These are phyloP conservation scores for Rehmannia glutinosa DNA, from an alignment of 257 asterid genomes.

Conservation along the genomic window DNA sequence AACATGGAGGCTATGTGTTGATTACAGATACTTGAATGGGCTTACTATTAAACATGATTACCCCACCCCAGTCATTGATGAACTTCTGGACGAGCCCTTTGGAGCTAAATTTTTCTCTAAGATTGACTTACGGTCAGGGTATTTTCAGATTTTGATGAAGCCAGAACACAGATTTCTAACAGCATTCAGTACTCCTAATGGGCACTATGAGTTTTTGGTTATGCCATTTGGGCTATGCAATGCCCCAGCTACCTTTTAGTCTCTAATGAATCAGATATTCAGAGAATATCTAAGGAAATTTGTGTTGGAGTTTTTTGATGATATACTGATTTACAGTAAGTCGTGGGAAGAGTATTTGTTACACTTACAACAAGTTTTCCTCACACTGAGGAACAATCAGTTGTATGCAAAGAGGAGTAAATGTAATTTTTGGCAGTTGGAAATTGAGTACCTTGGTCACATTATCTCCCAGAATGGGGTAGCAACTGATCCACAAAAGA, in stretches of 20 bases:
- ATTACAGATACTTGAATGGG: neutral
- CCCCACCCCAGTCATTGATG: conserved; percentile 16
- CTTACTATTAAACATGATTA: neutral
- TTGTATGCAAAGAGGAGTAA: neutral
- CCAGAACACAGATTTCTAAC: neutral
- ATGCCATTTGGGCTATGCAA: conserved; percentile 13
- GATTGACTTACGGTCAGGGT: conserved; percentile 1
- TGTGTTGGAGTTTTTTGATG: neutral
- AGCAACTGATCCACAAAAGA: neutral
- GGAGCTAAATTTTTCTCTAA: neutral
- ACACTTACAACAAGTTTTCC: neutral
- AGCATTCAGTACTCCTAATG: neutral
- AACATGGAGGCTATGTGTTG: neutral
- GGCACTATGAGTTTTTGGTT: neutral
- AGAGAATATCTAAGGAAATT: neutral
- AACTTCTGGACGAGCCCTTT: neutral
- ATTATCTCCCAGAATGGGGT: neutral
- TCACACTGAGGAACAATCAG: neutral
- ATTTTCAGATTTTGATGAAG: conserved; percentile 1
- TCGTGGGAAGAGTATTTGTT: neutral
- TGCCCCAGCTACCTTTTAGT: conserved; percentile 11
- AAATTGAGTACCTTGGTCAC: neutral
- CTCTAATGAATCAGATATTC: neutral
- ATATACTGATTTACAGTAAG: neutral
- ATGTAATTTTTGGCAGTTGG: neutral